These are phyloP conservation scores for Micractinium sp. DNA, from an alignment of 139 green algal species.

Conservation along the genomic window DNA sequence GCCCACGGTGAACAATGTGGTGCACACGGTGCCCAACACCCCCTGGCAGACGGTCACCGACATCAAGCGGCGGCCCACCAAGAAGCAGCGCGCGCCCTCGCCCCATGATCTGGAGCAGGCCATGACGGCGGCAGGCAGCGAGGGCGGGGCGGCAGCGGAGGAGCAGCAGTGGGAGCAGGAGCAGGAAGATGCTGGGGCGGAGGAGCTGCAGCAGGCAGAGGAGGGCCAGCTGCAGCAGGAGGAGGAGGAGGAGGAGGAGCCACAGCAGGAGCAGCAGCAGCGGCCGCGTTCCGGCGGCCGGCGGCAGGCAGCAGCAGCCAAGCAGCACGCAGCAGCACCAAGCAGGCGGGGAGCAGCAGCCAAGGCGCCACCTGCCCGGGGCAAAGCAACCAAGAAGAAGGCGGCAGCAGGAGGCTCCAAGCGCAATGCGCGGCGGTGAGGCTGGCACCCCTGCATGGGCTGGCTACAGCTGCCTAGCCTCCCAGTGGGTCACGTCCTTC, in stretches of 20 bases:
- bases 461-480: background rate
- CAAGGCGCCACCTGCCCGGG: background rate
- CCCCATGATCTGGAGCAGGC: slow-evolving; percentile 20
- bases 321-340: background rate
- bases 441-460: too few relatives aligned
- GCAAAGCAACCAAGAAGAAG: slow-evolving; percentile 1
- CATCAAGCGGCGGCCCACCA: slow-evolving; percentile 6
- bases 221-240: background rate
- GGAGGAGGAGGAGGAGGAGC: background rate
- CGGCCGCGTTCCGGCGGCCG: background rate
- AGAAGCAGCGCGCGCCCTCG: slow-evolving; percentile 25
- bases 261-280: background rate
- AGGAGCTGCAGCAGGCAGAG: background rate
- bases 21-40: slow-evolving; percentile 38
- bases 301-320: slow-evolving; percentile 5
- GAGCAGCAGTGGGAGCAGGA: background rate
- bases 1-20: slow-evolving; percentile 41
- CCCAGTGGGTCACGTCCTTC: background rate
- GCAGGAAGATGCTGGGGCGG: background rate
- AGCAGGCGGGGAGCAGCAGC: background rate
- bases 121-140: background rate
- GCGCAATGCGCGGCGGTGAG: slow-evolving; percentile 13
- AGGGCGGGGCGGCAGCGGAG: background rate
- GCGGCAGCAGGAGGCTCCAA: background rate
- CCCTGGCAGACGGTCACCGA: slow-evolving; percentile 49